Percentiles rank a stretch among this genome's conserved stretches.
Conservation (phyloP, 148 eudicot species). For the Vaccinium corymbosum region DNA sequence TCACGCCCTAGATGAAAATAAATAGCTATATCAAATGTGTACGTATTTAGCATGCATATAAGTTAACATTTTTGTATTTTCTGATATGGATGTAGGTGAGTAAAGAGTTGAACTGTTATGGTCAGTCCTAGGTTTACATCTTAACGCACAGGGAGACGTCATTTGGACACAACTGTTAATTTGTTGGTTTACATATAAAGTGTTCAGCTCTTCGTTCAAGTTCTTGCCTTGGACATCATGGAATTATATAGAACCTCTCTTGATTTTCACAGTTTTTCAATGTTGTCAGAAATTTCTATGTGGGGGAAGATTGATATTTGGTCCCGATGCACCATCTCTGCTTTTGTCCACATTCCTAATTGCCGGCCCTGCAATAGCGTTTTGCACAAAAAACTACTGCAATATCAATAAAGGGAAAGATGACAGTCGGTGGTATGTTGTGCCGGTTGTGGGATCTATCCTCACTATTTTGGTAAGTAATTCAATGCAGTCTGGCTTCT, state of each 20-base stretch:
- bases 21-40: background rate
- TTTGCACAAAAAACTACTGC: slow-evolving; percentile 51
- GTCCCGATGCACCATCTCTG: slow-evolving; percentile 79
- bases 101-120: background rate
- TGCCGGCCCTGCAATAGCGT: slow-evolving; percentile 65
- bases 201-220: background rate
- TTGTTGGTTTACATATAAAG: background rate
- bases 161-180: background rate
- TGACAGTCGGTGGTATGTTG: slow-evolving; percentile 45
- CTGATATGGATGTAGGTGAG: background rate
- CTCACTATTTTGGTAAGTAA: slow-evolving; percentile 69
- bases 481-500: background rate
- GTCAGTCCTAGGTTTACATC: background rate
- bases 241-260: slow-evolving; percentile 15
- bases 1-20: background rate
- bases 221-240: background rate
- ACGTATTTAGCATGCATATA: background rate
- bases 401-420: slow-evolving; percentile 24
- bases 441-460: slow-evolving; percentile 46
- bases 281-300: slow-evolving; percentile 61
- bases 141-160: background rate
- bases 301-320: slow-evolving; percentile 85
- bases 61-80: background rate
- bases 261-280: slow-evolving; percentile 5
- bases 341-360: slow-evolving; percentile 62